Percentiles rank a stretch among this genome's conserved stretches.
Evolutionary conservation across 768 basidiomycete species (phyloP).

Genomic region (Agaricus bisporus): DNA sequence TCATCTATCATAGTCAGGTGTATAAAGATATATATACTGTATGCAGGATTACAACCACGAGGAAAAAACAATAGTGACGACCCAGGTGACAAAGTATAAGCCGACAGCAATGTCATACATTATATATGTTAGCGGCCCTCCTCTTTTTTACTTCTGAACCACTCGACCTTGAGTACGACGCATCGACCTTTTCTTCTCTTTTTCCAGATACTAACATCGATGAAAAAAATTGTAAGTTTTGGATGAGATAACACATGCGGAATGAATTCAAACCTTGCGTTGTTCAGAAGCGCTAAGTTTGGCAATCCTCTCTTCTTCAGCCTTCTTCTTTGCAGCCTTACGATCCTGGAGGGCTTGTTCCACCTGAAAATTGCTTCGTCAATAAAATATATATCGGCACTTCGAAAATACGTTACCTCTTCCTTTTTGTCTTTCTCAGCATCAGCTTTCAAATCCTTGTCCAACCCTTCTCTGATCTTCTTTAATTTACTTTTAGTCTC

Average conservation of each 20-base stretch:
- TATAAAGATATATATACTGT: too few species aligned
- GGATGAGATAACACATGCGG: background rate
- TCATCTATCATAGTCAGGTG: too few species aligned
- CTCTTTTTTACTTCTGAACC: constrained; percentile 37
- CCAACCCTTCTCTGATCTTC: constrained; percentile 67
- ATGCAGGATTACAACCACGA: too few species aligned
- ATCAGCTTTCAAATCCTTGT: constrained; percentile 64
- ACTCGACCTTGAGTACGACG: constrained; percentile 67
- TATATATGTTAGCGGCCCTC: too few species aligned
- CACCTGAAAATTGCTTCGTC: constrained; percentile 14
- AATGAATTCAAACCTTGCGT: constrained; percentile 53
- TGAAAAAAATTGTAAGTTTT: background rate
- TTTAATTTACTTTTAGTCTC: constrained; percentile 78
- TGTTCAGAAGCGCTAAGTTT: constrained; percentile 76
- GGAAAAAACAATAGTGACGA: too few species aligned
- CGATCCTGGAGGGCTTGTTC: constrained; percentile 58
- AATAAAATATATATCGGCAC: background rate
- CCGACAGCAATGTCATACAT: too few species aligned
- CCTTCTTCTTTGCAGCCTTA: constrained; percentile 64
- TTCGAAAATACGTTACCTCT: constrained; percentile 37
- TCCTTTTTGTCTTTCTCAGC: constrained; percentile 61
- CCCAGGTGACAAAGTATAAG: too few species aligned
- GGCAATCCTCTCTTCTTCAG: constrained; percentile 67
- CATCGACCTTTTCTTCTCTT: constrained; percentile 67
- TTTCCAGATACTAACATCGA: constrained; percentile 42